Percentiles rank a stretch among this genome's conserved stretches.
Evolutionary conservation across 177 flowering plant species (phyloP).

Genomic region (Vitis hybrid): DNA sequence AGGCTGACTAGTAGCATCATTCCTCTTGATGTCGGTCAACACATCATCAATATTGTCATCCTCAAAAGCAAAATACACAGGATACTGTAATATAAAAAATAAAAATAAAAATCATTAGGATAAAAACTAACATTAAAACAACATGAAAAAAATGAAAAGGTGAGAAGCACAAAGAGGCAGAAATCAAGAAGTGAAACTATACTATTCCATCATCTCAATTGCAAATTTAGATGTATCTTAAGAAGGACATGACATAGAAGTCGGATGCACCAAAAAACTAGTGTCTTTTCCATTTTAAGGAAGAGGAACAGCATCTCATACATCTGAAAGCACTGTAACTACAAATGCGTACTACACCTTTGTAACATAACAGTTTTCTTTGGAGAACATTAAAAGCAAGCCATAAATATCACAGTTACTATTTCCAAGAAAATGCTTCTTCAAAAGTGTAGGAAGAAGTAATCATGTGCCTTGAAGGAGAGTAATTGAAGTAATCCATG

Average conservation of each 20-base stretch:
- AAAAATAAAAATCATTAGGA: background rate
- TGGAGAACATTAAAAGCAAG: background rate
- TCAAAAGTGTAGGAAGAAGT: background rate
- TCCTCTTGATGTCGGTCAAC: slow-evolving; percentile 73
- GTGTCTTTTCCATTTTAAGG: background rate
- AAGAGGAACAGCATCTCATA: background rate
- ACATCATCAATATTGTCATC: slow-evolving; percentile 70
- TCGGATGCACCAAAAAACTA: background rate
- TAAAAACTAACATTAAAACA: background rate
- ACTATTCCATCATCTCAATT: background rate
- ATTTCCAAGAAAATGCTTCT: background rate
- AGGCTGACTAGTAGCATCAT: slow-evolving; percentile 87
- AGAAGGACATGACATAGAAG: background rate
- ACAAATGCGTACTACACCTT: background rate
- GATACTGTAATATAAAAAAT: slow-evolving; percentile 62
- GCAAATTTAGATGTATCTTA: background rate
- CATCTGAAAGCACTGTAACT: background rate
- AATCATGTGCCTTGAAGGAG: background rate
- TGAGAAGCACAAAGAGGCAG: background rate
- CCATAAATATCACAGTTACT: background rate
- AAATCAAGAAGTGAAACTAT: background rate
- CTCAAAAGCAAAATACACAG: slow-evolving; percentile 97
- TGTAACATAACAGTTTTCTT: background rate
- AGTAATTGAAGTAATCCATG: background rate
- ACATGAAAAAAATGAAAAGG: background rate